Evolutionary conservation across 495 filamentous ascomycete species (phyloP).

Genomic region (Melanomma pulvis-pyrius): DNA sequence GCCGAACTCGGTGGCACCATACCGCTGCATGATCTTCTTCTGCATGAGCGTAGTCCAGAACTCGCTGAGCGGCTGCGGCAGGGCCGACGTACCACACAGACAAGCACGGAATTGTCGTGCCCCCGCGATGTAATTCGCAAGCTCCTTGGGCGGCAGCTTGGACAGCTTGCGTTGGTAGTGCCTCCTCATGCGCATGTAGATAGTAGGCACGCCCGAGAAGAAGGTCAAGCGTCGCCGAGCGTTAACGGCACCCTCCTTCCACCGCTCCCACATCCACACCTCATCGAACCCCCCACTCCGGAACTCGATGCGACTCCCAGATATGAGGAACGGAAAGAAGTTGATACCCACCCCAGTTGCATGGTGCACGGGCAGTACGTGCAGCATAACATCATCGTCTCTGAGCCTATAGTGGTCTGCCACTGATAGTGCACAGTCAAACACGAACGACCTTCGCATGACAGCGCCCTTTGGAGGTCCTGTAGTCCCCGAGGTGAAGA

Average conservation of each 20-base stretch:
- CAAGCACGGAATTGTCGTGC: constrained; percentile 49
- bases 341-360: constrained; percentile 53
- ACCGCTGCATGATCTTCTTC: constrained; percentile 51
- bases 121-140: constrained; percentile 46
- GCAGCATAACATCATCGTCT: constrained; percentile 43
- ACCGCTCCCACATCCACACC: constrained; percentile 56
- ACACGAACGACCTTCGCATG: constrained; percentile 44
- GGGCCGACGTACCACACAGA: constrained; percentile 53
- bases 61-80: constrained; percentile 52
- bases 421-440: constrained; percentile 41
- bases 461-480: constrained; percentile 49
- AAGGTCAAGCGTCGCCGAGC: constrained; percentile 42
- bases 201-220: constrained; percentile 56
- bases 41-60: constrained; percentile 52
- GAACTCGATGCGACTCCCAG: constrained; percentile 53
- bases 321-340: constrained; percentile 52
- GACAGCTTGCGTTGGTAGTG: constrained; percentile 48
- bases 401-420: constrained; percentile 44
- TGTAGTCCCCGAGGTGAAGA: constrained; percentile 50
- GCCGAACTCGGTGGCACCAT: constrained; percentile 55
- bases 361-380: constrained; percentile 55
- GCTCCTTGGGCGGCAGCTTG: constrained; percentile 30
- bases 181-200: constrained; percentile 55
- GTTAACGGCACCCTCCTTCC: constrained; percentile 46
- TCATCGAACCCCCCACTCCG: constrained; percentile 51